Percentiles rank a stretch among this genome's conserved stretches.
Conservation (phyloP, 2,329 filamentous ascomycete species). For the Coleophoma eucalyptorum region DNA sequence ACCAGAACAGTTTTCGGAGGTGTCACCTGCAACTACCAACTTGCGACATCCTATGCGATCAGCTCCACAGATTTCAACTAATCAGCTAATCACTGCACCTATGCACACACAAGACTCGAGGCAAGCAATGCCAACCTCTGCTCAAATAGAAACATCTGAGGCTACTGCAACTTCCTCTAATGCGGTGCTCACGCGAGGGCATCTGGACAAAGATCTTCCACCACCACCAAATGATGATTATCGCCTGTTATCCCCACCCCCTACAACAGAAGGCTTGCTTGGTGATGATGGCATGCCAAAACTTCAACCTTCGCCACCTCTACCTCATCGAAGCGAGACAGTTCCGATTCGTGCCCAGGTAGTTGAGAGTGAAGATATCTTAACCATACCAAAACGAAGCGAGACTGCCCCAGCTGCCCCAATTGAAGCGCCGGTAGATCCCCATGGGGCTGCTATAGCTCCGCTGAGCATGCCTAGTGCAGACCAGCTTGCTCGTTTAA, state of each 20-base stretch:
- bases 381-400: slow-evolving; percentile 14
- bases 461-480: slow-evolving; percentile 18
- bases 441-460: neutral
- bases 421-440: neutral
- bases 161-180: neutral
- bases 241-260: slow-evolving; percentile 14
- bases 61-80: slow-evolving; percentile 14
- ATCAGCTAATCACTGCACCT: slow-evolving; percentile 7
- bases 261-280: slow-evolving; percentile 8
- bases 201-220: slow-evolving; percentile 13
- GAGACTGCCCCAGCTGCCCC: slow-evolving; percentile 15
- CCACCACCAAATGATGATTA: slow-evolving; percentile 15
- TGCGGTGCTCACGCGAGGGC: neutral
- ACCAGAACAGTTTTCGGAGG: neutral
- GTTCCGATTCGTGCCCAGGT: slow-evolving; percentile 7
- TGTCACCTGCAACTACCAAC: slow-evolving; percentile 3
- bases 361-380: slow-evolving; percentile 6
- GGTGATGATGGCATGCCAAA: slow-evolving; percentile 9
- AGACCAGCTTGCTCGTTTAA: slow-evolving; percentile 24
- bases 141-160: neutral
- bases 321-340: slow-evolving; percentile 16
- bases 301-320: slow-evolving; percentile 5
- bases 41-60: slow-evolving; percentile 18
- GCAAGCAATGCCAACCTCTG: neutral
- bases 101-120: slow-evolving; percentile 1